phyloP scores from a whole-genome alignment of 78 protist species.

The Polysphondylium violaceum region DNA sequence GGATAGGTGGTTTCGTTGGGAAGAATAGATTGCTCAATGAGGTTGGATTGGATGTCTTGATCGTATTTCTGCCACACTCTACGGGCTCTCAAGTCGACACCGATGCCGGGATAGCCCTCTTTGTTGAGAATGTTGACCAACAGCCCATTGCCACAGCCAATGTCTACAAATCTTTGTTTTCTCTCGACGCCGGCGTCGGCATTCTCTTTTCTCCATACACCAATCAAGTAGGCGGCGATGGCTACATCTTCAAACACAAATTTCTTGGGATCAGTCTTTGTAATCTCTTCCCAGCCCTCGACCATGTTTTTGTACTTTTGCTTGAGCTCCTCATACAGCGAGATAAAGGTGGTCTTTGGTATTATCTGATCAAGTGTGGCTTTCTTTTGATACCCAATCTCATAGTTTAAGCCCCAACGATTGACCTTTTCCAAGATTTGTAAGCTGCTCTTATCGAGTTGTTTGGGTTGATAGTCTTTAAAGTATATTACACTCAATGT shows the following conservation, averaged over 20 bases:
- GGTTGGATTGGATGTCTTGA: constrained; percentile 8
- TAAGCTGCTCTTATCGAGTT: neutral
- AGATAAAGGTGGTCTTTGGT: constrained; percentile 48
- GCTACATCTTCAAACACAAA: constrained; percentile 86
- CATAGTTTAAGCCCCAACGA: constrained; percentile 66
- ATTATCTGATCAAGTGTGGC: constrained; percentile 70
- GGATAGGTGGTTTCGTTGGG: constrained; percentile 38
- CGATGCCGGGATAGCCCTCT: constrained; percentile 84
- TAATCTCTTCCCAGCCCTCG: constrained; percentile 50
- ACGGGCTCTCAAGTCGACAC: constrained; percentile 62
- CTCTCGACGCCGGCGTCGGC: neutral
- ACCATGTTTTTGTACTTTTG: constrained; percentile 41
- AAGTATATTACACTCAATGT: constrained; percentile 16
- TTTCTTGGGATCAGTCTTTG: constrained; percentile 82
- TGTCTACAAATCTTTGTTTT: constrained; percentile 79
- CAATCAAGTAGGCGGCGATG: constrained; percentile 79
- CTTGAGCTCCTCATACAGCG: constrained; percentile 52
- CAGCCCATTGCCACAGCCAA: constrained; percentile 91
- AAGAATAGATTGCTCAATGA: constrained; percentile 26
- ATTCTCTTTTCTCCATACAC: constrained; percentile 53
- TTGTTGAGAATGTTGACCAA: constrained; percentile 61
- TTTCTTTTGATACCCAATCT: constrained; percentile 51
- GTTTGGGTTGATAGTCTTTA: constrained; percentile 22
- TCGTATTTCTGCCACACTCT: constrained; percentile 64
- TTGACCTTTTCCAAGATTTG: constrained; percentile 32